Conservation (phyloP, 1,139 yeast species). For the Debaryomyces udenii region DNA sequence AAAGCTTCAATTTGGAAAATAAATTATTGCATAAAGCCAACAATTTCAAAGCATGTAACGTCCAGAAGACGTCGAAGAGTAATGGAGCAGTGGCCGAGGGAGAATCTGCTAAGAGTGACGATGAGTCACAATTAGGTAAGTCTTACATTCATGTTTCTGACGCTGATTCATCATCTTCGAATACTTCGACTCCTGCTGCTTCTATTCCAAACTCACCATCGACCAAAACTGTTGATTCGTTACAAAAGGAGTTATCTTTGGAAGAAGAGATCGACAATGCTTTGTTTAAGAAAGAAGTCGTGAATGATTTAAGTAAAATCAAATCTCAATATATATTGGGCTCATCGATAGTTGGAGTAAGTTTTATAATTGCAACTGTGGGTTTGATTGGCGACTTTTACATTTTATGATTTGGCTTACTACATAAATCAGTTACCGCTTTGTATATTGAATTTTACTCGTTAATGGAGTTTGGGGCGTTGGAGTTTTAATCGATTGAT, state of each 20-base stretch:
- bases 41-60: constrained; percentile 1
- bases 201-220: constrained; percentile 39
- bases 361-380: constrained; percentile 45
- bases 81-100: background rate
- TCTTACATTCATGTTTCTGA: constrained; percentile 57
- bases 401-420: constrained; percentile 17
- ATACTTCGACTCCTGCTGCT: constrained; percentile 32
- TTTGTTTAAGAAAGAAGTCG: constrained; percentile 43
- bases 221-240: constrained; percentile 17
- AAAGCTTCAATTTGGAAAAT: constrained; percentile 19
- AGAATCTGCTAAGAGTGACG: constrained; percentile 22
- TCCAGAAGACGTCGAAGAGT: background rate
- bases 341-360: constrained; percentile 42
- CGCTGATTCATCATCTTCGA: constrained; percentile 35
- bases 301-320: constrained; percentile 34
- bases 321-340: constrained; percentile 37
- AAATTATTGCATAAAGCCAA: constrained; percentile 17
- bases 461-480: constrained; percentile 1
- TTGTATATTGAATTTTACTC: constrained; percentile 1
- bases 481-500: constrained; percentile 5
- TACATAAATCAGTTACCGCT: background rate
- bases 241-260: constrained; percentile 25
- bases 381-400: constrained; percentile 53
- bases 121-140: constrained; percentile 47
- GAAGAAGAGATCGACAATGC: constrained; percentile 48